phyloP scores from a whole-genome alignment of 139 green algal species.

The Chlorella sorokiniana region DNA sequence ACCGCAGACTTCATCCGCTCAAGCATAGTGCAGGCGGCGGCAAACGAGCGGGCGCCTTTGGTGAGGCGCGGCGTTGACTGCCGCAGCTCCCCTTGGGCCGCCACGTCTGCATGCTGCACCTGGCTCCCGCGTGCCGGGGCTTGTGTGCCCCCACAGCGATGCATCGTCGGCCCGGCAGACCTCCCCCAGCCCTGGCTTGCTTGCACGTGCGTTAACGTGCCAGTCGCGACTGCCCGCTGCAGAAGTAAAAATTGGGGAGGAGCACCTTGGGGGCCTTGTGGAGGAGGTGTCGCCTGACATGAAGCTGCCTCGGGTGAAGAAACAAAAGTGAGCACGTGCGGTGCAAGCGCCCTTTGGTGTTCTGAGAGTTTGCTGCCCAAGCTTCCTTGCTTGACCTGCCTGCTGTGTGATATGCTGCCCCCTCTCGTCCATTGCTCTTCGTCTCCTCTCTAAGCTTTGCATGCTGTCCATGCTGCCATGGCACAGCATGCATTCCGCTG shows the following conservation, averaged over 20 bases:
- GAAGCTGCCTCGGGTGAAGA: conserved; percentile 33
- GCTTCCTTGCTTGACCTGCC: too few species aligned
- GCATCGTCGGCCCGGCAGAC: background rate
- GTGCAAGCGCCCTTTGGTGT: too few species aligned
- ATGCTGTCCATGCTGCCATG: too few species aligned
- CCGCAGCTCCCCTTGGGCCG: background rate
- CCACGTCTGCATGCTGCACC: too few species aligned
- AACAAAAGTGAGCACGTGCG: conserved; percentile 31
- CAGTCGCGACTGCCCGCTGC: too few species aligned
- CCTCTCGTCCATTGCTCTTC: too few species aligned
- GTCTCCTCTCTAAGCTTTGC: too few species aligned
- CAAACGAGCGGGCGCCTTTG: conserved; percentile 36
- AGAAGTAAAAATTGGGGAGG: conserved; percentile 30
- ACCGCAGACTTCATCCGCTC: conserved; percentile 29
- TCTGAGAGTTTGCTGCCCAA: too few species aligned
- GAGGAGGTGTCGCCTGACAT: conserved; percentile 33
- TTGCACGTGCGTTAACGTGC: too few species aligned
- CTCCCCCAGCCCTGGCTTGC: too few species aligned
- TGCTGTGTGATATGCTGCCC: too few species aligned
- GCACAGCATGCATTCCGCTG: too few species aligned
- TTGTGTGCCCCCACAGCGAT: background rate
- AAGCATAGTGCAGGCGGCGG: conserved; percentile 38
- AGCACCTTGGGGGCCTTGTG: conserved; percentile 20
- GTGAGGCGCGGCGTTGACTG: background rate
- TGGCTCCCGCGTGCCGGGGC: background rate